A percentile compares a stretch with the other conserved stretches of the same genome.
These are phyloP conservation scores for Thielaviopsis musarum DNA, from an alignment of 2,329 filamentous ascomycete species.

Conservation along the genomic window DNA sequence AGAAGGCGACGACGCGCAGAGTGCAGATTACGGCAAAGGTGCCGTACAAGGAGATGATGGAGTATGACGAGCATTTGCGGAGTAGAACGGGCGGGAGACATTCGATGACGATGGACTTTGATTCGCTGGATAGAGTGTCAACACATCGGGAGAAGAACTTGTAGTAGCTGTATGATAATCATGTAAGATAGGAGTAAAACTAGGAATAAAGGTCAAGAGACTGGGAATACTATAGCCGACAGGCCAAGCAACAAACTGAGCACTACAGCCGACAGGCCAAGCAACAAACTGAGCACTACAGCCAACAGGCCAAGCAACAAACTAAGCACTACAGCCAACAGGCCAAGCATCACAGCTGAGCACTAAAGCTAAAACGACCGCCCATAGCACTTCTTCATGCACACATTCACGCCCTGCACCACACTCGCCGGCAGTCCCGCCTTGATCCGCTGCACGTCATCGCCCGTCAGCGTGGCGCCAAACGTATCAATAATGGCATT, in stretches of 20 bases:
- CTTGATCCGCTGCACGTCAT: slow-evolving; percentile 29
- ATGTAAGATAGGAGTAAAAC: too few species aligned
- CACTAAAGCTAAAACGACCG: neutral
- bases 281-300: too few species aligned
- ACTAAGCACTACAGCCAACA: too few species aligned
- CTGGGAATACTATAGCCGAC: too few species aligned
- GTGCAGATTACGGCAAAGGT: slow-evolving; percentile 68
- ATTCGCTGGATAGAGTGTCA: slow-evolving; percentile 38
- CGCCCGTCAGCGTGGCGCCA: slow-evolving; percentile 28
- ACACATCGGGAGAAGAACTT: slow-evolving; percentile 36
- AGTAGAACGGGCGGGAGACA: slow-evolving; percentile 74
- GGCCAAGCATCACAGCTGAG: too few species aligned
- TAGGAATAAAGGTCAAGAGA: too few species aligned
- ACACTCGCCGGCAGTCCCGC: slow-evolving; percentile 26
- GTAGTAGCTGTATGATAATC: slow-evolving; percentile 14
- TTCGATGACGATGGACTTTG: slow-evolving; percentile 40
- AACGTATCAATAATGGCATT: slow-evolving; percentile 30
- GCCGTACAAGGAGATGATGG: slow-evolving; percentile 90
- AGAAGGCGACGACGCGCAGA: slow-evolving; percentile 31
- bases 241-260: too few species aligned
- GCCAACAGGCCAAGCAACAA: neutral
- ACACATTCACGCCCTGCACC: slow-evolving; percentile 34
- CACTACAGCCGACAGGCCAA: too few species aligned
- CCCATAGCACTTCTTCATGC: slow-evolving; percentile 29
- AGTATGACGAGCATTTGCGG: slow-evolving; percentile 76